phyloP scores from a whole-genome alignment of 768 basidiomycete species.

The Holtermannia corniformis region DNA sequence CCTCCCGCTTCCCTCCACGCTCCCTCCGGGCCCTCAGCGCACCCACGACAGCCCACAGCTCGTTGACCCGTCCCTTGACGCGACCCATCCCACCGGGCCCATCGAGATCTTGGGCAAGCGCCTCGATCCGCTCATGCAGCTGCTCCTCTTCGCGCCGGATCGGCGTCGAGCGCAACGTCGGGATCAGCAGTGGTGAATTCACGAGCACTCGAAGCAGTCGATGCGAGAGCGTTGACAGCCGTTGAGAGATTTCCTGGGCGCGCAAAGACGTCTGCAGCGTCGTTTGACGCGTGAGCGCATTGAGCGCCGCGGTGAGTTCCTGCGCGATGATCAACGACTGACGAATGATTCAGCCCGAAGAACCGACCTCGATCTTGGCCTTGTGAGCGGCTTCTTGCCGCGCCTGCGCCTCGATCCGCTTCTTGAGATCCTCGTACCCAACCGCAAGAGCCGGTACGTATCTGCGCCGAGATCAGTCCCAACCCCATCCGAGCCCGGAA shows the following conservation, averaged over 20 bases:
- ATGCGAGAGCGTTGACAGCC: conserved; percentile 27
- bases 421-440: conserved; percentile 36
- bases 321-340: neutral
- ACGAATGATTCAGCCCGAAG: neutral
- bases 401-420: conserved; percentile 35
- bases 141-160: conserved; percentile 32
- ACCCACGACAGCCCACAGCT: conserved; percentile 37
- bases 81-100: conserved; percentile 26
- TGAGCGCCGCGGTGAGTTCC: conserved; percentile 12
- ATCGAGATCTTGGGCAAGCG: conserved; percentile 30
- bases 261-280: conserved; percentile 26
- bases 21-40: conserved; percentile 25
- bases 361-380: conserved; percentile 30
- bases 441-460: conserved; percentile 38
- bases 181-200: conserved; percentile 30
- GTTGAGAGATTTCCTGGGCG: conserved; percentile 23
- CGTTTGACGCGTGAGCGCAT: conserved; percentile 22
- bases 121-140: conserved; percentile 20
- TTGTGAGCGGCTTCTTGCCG: conserved; percentile 35
- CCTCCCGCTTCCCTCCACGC: conserved; percentile 5
- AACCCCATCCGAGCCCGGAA: neutral
- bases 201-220: conserved; percentile 32
- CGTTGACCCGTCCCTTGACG: conserved; percentile 35
- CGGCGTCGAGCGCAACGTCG: conserved; percentile 27
- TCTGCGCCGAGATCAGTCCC: conserved; percentile 13